phyloP scores from a whole-genome alignment of 495 filamentous ascomycete species.

The Podospora anserina region DNA sequence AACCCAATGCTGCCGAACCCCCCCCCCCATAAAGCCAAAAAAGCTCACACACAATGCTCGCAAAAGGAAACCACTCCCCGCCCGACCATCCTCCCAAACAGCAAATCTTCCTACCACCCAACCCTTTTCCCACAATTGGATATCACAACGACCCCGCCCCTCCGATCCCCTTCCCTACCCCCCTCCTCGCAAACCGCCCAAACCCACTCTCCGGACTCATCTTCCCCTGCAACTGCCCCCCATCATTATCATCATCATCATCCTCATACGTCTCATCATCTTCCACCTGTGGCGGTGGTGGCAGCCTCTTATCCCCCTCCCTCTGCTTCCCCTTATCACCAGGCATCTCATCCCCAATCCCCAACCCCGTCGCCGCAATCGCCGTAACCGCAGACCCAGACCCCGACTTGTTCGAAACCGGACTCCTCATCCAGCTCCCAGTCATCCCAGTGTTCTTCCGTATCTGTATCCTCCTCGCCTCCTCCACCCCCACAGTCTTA shows the following conservation, averaged over 20 bases:
- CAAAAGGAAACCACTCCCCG: too few species aligned
- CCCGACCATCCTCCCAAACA: too few species aligned
- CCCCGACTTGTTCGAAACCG: neutral
- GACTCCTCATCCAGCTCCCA: conserved; percentile 1
- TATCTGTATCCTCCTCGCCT: neutral
- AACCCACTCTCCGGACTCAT: conserved; percentile 8
- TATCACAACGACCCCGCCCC: conserved; percentile 31
- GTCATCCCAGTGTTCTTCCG: neutral
- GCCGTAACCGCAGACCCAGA: neutral
- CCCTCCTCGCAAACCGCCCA: conserved; percentile 8
- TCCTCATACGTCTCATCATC: conserved; percentile 6
- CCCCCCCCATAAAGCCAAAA: too few species aligned
- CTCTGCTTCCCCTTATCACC: conserved; percentile 29
- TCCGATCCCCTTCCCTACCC: conserved; percentile 18
- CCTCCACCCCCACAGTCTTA: neutral
- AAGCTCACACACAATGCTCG: too few species aligned
- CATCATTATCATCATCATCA: conserved; percentile 22
- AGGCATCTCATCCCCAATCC: neutral
- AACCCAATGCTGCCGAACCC: too few species aligned
- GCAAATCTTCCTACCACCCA: too few species aligned
- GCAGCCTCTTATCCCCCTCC: conserved; percentile 12
- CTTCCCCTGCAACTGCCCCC: conserved; percentile 8
- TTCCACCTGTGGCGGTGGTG: neutral
- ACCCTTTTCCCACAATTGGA: neutral
- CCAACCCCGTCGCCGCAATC: neutral